These are phyloP conservation scores for Gnomoniopsis sp. DNA, from an alignment of 2,329 filamentous ascomycete species.

Conservation along the genomic window DNA sequence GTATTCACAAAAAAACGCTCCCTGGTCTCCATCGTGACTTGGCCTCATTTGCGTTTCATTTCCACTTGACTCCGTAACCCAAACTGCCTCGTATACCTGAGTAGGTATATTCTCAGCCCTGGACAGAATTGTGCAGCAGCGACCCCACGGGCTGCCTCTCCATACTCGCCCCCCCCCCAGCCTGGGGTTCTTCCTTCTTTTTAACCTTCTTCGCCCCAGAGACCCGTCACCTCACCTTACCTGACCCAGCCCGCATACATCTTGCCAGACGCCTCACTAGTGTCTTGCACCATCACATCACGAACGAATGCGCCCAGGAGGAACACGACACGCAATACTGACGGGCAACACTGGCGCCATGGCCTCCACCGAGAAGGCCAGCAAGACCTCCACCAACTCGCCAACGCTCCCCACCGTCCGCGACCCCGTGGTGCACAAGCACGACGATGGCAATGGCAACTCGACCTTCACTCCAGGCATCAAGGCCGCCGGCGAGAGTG, in stretches of 20 bases:
- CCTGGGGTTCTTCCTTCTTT: not conserved
- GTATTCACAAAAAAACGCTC: too few species aligned
- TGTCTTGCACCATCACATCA: not conserved
- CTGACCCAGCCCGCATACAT: not conserved
- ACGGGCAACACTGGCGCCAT: slow-evolving; percentile 6
- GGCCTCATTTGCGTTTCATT: not conserved
- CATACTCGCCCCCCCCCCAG: not conserved
- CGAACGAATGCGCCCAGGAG: not conserved
- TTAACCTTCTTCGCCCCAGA: not conserved
- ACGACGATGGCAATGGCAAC: slow-evolving; percentile 17
- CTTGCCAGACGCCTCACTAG: not conserved
- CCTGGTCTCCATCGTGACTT: not conserved
- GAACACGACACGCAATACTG: not conserved
- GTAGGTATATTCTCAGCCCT: not conserved
- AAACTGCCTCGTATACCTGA: not conserved
- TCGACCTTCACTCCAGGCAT: slow-evolving; percentile 25
- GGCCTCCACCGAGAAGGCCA: slow-evolving; percentile 13
- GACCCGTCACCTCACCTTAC: not conserved
- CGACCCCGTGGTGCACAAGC: slow-evolving; percentile 19
- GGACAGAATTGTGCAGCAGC: not conserved
- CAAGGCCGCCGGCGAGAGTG: slow-evolving; percentile 58
- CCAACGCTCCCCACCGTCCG: slow-evolving; percentile 24
- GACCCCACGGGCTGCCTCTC: not conserved
- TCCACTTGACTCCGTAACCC: not conserved
- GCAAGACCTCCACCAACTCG: slow-evolving; percentile 20